Evolutionary conservation across 345 rosid genomes (phyloP), one percentile per base, ranked within the genome.

Genomic region (Carallia pectinifolia): DNA sequence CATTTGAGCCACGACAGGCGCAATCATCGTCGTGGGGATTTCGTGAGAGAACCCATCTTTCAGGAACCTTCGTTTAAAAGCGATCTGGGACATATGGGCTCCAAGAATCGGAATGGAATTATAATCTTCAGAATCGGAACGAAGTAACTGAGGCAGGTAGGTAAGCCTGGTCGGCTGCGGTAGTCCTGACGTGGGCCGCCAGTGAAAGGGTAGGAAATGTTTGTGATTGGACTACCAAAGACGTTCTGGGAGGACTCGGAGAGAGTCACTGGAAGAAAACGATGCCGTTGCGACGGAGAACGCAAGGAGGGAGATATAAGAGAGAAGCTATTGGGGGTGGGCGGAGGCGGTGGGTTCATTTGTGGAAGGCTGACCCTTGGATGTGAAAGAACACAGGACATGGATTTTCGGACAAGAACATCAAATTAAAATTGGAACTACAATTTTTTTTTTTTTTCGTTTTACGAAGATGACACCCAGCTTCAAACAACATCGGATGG

Each of bases 151-250:
- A 2, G 12, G 73, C 89, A 78, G 31, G 61, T 37, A 50, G 84
- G 36, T 79, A 81, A 80, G 16, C 68, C 80, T 3, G 84, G 89
- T 0, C 71, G 79, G 67, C 84, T 84, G 73, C 86, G 83, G 79
- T 72, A 27, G 62, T 66, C 17, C 7, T 87, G 89, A 29, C 82
- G 85, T 31, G 17, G 27, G 62, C 78, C 87, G 68, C 83, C 83
- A 59, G 83, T 69, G 84, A 86, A 83, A 56, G 87, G 87, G 80
- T 76, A 83, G 67, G 75, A 18, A 64, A 81, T 37, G 76, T 76
- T 69, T 0, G 18, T 58, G 55, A 83, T 54, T 47, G 27, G 19
- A 19, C 87, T 84, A 68, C 83, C 81, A 37, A 73, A 75, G 85
- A 79, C 69, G 75, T 59, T 67, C 0, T 59, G 38, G 64, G 30